Evolutionary conservation across 257 asterid genomes (phyloP), one percentile per base, ranked within the genome.

Genomic region (Eustoma russellianum): DNA sequence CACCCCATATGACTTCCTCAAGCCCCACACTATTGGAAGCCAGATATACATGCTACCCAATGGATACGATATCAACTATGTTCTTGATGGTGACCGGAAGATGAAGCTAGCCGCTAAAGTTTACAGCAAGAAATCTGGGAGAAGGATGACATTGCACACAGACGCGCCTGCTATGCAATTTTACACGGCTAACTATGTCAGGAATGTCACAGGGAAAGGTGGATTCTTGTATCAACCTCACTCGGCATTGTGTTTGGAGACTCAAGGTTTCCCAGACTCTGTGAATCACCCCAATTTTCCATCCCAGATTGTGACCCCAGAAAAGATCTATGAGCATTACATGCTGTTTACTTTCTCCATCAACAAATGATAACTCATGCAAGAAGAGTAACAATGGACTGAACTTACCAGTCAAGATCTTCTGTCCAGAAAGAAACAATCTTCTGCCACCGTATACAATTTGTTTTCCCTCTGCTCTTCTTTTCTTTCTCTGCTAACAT

Each of bases 231-330:
- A 88, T 52, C 57, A 77, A 19, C 19, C 67, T 30, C 81, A 85
- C 52, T 81, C 80, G 0, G 97, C 79, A 0, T 66, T 85, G 56
- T 88, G 97, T 47, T 77, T 88, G 72, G 98, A 90, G 75, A 90
- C 96, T 47, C 98, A 86, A 46, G 98, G 92, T 0, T 90, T 90
- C 53, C 95, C 96, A 0, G 94, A 91, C 41, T 61, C 96, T 0
- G 96, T 86, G 33, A 91, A 91, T 69, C 96, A 82, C 15, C 87
- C 85, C 0, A 75, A 62, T 40, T 91, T 91, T 43, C 95, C 98
- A 0, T 78, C 94, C 0, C 68, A 62, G 70, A 75, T 83, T 55
- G 79, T 91, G 47, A 50, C 53, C 47, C 77, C 87, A 0, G 87
- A 89, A 15, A 38, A 71, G 53, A 44, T 15, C 46, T 91, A 91